Evolutionary conservation across 805 yeast species (phyloP), one percentile per base, ranked within the genome.

Genomic region (Alloascoidea hylecoeti): DNA sequence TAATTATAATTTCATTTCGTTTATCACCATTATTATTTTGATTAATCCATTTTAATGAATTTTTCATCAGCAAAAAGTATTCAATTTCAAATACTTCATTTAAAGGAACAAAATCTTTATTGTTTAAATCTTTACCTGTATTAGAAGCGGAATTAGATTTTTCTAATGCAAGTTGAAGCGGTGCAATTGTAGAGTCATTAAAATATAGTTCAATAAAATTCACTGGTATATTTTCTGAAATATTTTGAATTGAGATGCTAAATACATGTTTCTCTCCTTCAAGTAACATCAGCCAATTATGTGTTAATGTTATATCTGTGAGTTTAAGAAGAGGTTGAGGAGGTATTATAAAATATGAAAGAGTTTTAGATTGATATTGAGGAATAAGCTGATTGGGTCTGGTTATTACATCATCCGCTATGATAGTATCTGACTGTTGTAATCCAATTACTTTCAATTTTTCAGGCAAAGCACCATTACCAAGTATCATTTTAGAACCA

Each of bases 21-120:
- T 39, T 35, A 17, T 52, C 40, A 1, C 47, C 46, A 2, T 48
- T 34, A 4, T 49, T 37, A 9, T 45, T 47, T 3, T 40, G 33
- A 18, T 48, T 49, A 19, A 56, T 49, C 28, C 80, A 68, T 17
- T 55, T 53, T 42, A 82, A 63, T 0, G 89, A 77, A 34, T 68
- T 69, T 40, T 72, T 68, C 42, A 68, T 65, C 34, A 76, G 52
- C 37, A 84, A 48, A 46, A 69, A 70, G 60, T 78, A 78, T 49
- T 84, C 95, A 40, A 78, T 63, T 50, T 84, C 95, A 52, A 82
- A 74, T 3, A 75, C 57, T 38, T 83, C 95, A 38, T 70, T 64
- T 0, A 76, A 69, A 0, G 77, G 68, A 4, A 75, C 49, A 2
- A 58, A 55, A 33, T 56, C 66, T 19, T 62, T 61, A 35, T 61